These are phyloP conservation scores for Pichia kluyveri DNA, from an alignment of 805 yeast species.

Conservation along the genomic window DNA sequence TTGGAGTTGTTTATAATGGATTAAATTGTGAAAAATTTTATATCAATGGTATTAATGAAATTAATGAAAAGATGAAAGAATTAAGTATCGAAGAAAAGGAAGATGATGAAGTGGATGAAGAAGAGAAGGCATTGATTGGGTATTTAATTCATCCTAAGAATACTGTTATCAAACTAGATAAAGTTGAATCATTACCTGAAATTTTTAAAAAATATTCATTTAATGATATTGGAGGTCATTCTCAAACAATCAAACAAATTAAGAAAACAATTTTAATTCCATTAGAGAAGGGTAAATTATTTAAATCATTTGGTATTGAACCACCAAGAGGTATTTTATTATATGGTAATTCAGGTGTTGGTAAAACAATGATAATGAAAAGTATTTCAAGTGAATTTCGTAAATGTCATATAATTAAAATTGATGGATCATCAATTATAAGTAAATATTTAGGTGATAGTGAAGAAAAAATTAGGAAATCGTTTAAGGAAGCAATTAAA, in stretches of 20 bases:
- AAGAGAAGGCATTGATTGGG: slow-evolving; percentile 14
- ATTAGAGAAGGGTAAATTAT: slow-evolving; percentile 63
- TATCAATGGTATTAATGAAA: slow-evolving; percentile 5
- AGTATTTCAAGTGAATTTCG: slow-evolving; percentile 66
- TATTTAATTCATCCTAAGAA: slow-evolving; percentile 20
- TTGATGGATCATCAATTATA: slow-evolving; percentile 86
- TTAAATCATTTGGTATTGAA: slow-evolving; percentile 74
- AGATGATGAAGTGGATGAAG: background rate
- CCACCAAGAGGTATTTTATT: slow-evolving; percentile 90
- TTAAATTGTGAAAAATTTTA: slow-evolving; percentile 11
- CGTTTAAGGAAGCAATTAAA: slow-evolving; percentile 75
- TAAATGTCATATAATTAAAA: slow-evolving; percentile 75
- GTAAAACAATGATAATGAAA: slow-evolving; percentile 80
- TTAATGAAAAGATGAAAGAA: slow-evolving; percentile 24
- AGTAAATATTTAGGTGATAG: slow-evolving; percentile 94
- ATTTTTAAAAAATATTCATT: slow-evolving; percentile 30
- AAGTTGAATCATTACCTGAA: slow-evolving; percentile 28
- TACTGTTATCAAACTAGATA: slow-evolving; percentile 26
- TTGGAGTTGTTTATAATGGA: slow-evolving; percentile 57
- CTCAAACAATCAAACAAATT: slow-evolving; percentile 49
- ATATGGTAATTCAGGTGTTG: slow-evolving; percentile 98
- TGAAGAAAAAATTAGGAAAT: slow-evolving; percentile 71
- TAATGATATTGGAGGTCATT: slow-evolving; percentile 66
- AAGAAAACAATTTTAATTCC: slow-evolving; percentile 73
- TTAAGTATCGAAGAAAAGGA: slow-evolving; percentile 8